Evolutionary conservation across 2,329 filamentous ascomycete species (phyloP).

Genomic region (Furcasterigmium sp.): DNA sequence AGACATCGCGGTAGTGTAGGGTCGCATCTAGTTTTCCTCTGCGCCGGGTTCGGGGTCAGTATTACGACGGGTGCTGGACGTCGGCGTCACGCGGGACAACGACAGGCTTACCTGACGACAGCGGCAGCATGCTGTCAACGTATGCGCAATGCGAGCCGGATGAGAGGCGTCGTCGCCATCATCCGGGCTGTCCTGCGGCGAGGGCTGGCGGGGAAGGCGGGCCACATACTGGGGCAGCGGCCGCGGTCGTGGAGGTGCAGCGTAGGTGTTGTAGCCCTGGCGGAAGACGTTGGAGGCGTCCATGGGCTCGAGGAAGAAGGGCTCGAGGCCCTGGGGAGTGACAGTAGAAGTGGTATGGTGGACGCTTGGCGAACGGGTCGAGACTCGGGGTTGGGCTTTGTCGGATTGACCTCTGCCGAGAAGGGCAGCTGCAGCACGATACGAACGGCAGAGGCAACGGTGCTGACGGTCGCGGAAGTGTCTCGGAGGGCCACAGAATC

Average conservation of each 20-base stretch:
- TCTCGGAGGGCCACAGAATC: too few relatives aligned
- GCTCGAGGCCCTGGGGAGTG: conserved; percentile 5
- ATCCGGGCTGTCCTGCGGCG: conserved; percentile 1
- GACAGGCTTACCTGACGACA: conserved; percentile 62
- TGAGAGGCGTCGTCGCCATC: conserved; percentile 42
- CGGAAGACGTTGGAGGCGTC: conserved; percentile 55
- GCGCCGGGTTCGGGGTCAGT: conserved; percentile 14
- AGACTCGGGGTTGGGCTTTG: too few relatives aligned
- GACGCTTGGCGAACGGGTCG: too few relatives aligned
- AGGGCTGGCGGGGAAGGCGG: not conserved
- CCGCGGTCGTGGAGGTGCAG: conserved; percentile 29
- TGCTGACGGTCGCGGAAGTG: too few relatives aligned
- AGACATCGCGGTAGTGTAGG: conserved; percentile 85
- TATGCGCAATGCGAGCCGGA: conserved; percentile 61
- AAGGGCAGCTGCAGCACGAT: too few relatives aligned
- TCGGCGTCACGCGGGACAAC: too few relatives aligned
- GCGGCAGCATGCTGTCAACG: conserved; percentile 73
- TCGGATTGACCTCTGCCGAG: too few relatives aligned
- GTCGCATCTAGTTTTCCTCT: conserved; percentile 97
- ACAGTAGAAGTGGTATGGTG: not conserved
- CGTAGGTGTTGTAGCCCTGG: conserved; percentile 44
- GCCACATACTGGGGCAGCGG: conserved; percentile 4
- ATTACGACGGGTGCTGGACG: not conserved
- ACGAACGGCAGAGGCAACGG: too few relatives aligned
- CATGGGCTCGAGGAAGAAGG: conserved; percentile 34